Evolutionary conservation across 805 yeast genomes (phyloP).

Genomic region (Metschnikowia anglica): DNA sequence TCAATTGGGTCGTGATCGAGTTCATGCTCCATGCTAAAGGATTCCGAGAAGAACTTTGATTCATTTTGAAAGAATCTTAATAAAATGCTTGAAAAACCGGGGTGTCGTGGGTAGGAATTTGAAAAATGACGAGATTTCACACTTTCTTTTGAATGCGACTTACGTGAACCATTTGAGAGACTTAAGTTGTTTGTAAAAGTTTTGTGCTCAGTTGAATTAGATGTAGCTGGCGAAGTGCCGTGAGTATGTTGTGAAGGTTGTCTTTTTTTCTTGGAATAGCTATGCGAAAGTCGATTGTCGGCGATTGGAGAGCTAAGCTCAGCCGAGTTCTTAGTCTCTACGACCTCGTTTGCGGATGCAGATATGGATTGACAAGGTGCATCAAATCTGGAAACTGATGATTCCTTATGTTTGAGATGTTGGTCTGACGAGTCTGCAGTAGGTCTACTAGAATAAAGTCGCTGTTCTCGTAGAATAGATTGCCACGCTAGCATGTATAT

Average conservation of each 20-base stretch:
- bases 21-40: conserved; percentile 10
- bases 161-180: background rate
- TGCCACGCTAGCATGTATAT: background rate
- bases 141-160: background rate
- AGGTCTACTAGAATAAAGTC: background rate
- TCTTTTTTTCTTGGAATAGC: background rate
- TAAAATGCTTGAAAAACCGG: conserved; percentile 1
- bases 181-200: conserved; percentile 1
- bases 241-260: background rate
- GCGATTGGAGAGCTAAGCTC: background rate
- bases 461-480: background rate
- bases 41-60: conserved; percentile 10
- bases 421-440: background rate
- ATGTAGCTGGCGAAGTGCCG: background rate
- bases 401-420: background rate
- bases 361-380: background rate
- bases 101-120: background rate
- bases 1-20: background rate
- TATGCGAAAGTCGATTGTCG: background rate
- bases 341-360: background rate
- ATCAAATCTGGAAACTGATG: no score
- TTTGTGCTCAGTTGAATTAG: background rate
- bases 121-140: background rate
- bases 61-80: conserved; percentile 14
- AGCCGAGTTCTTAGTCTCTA: no score